A percentile compares a stretch with the other conserved stretches of the same genome.
Conservation (phyloP, 257 asterid species). For the Gynochthodes officinalis region DNA sequence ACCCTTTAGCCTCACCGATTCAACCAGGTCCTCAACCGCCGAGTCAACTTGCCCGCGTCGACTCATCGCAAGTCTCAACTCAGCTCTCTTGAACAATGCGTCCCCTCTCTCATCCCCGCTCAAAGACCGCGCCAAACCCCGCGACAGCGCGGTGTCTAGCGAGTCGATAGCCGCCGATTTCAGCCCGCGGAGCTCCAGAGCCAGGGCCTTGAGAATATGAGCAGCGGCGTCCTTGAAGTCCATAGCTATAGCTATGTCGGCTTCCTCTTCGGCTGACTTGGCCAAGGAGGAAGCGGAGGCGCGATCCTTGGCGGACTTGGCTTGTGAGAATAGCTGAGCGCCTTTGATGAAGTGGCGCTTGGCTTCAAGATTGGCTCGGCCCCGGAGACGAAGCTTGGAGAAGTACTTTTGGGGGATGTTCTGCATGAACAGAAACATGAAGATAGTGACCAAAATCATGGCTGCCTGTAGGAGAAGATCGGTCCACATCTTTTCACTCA, state of each 20-base stretch:
- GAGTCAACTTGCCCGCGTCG: slow-evolving; percentile 35
- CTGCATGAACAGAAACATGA: slow-evolving; percentile 44
- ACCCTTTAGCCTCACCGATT: slow-evolving; percentile 43
- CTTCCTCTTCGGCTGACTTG: slow-evolving; percentile 46
- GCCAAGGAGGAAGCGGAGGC: slow-evolving; percentile 30
- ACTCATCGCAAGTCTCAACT: slow-evolving; percentile 38
- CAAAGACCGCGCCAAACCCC: slow-evolving; percentile 42
- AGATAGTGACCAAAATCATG: slow-evolving; percentile 16
- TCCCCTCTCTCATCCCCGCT: slow-evolving; percentile 53
- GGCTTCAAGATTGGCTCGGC: slow-evolving; percentile 43
- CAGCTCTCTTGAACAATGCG: slow-evolving; percentile 66
- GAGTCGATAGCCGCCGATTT: slow-evolving; percentile 60
- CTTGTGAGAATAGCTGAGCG: slow-evolving; percentile 63
- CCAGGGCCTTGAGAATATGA: slow-evolving; percentile 64
- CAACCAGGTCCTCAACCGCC: slow-evolving; percentile 51
- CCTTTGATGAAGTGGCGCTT: slow-evolving; percentile 70
- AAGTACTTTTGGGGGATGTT: slow-evolving; percentile 51
- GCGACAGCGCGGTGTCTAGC: slow-evolving; percentile 63
- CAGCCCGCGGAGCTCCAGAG: slow-evolving; percentile 62
- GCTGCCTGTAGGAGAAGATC: slow-evolving; percentile 57
- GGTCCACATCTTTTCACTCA: slow-evolving; percentile 46
- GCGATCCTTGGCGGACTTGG: slow-evolving; percentile 36
- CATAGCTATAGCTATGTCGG: slow-evolving; percentile 55
- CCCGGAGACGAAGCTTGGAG: slow-evolving; percentile 46
- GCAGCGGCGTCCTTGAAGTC: slow-evolving; percentile 63